Evolutionary conservation across 2,329 filamentous ascomycete species (phyloP).

Genomic region (Claviceps purpurea): DNA sequence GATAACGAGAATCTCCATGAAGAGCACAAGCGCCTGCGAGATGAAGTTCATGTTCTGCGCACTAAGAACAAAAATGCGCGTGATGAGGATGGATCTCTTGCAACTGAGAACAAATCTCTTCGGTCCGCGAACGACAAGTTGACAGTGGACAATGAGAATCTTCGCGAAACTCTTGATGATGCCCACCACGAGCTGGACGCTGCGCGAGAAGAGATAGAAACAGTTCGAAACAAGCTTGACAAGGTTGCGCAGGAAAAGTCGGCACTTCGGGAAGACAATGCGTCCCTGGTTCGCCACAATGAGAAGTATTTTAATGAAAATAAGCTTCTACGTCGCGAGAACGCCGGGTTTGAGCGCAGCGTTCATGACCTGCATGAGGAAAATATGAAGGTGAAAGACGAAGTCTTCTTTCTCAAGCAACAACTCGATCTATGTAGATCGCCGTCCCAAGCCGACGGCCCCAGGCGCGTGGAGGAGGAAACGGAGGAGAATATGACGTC

Average conservation of each 20-base stretch:
- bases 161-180: constrained; percentile 27
- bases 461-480: constrained; percentile 21
- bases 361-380: constrained; percentile 32
- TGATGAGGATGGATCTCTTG: constrained; percentile 26
- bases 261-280: constrained; percentile 35
- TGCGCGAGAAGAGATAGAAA: constrained; percentile 27
- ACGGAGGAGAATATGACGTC: constrained; percentile 44
- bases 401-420: constrained; percentile 31
- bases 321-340: constrained; percentile 34
- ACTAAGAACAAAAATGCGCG: constrained; percentile 24
- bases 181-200: constrained; percentile 28
- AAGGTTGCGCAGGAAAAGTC: constrained; percentile 29
- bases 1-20: constrained; percentile 26
- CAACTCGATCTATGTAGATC: constrained; percentile 30
- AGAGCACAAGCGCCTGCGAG: constrained; percentile 22
- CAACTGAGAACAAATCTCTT: constrained; percentile 31
- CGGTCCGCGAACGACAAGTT: constrained; percentile 27
- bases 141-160: constrained; percentile 29
- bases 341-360: constrained; percentile 32
- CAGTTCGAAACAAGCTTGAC: constrained; percentile 24
- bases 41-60: constrained; percentile 28
- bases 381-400: constrained; percentile 32
- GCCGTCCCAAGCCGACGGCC: constrained; percentile 22
- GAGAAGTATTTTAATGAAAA: constrained; percentile 42
- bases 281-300: constrained; percentile 39